Conservation (phyloP, 2,329 filamentous ascomycete species). For the Fusarium clavum region DNA sequence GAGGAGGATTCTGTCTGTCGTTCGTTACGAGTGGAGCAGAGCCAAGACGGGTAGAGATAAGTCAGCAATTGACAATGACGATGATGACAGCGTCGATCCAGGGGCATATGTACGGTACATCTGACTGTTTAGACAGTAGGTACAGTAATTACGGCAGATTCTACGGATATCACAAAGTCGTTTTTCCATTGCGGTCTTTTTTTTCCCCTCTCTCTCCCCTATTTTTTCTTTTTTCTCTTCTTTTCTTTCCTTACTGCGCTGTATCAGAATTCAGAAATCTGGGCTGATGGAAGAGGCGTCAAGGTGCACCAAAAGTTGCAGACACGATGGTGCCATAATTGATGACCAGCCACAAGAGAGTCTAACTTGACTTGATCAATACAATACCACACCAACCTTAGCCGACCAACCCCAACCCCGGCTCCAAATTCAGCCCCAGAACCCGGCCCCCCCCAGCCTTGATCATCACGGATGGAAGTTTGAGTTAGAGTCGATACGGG, state of each 20-base stretch:
- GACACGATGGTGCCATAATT: conserved; percentile 28
- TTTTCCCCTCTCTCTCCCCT: background rate
- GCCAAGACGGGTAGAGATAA: conserved; percentile 35
- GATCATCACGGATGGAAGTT: background rate
- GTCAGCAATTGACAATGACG: conserved; percentile 36
- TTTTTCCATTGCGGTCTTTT: background rate
- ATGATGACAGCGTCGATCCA: conserved; percentile 38
- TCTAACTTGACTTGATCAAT: background rate
- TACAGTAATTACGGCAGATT: background rate
- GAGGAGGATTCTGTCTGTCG: conserved; percentile 13
- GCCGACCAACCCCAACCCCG: conserved; percentile 8
- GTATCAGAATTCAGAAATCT: background rate
- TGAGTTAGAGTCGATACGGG: background rate
- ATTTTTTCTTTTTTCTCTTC: background rate
- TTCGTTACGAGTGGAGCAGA: conserved; percentile 25
- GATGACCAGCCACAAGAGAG: background rate
- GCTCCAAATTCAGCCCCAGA: conserved; percentile 20
- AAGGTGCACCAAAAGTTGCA: conserved; percentile 25
- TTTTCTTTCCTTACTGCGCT: background rate
- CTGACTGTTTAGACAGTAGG: background rate
- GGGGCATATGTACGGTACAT: conserved; percentile 6
- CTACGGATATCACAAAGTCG: background rate
- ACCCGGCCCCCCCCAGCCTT: conserved; percentile 9
- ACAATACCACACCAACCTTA: background rate
- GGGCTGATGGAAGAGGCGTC: conserved; percentile 30